phyloP scores from a whole-genome alignment of 2,329 filamentous ascomycete species.

The Arthrobotrys conoides region DNA sequence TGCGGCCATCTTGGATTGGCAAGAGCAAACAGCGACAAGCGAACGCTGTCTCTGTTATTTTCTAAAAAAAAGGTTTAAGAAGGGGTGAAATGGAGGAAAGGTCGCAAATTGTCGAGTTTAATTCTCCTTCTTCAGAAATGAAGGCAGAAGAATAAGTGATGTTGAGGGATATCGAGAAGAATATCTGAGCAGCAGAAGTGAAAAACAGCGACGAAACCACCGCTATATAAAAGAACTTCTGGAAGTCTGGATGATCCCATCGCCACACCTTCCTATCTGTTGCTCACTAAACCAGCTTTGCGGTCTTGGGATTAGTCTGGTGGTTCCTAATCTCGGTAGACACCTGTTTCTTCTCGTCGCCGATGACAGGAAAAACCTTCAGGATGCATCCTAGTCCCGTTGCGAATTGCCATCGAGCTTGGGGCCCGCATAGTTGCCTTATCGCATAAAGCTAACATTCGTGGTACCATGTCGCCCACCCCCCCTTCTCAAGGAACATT shows the following conservation, averaged over 20 bases:
- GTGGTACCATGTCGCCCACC: slow-evolving; percentile 33
- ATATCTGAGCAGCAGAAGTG: slow-evolving; percentile 5
- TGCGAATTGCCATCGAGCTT: slow-evolving; percentile 24
- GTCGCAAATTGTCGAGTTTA: slow-evolving; percentile 22
- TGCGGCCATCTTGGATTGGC: slow-evolving; percentile 29
- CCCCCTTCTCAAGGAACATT: slow-evolving; percentile 32
- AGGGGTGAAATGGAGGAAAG: slow-evolving; percentile 1
- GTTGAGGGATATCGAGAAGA: slow-evolving; percentile 34
- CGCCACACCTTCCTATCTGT: slow-evolving; percentile 46
- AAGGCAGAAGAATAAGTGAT: neutral
- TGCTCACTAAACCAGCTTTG: slow-evolving; percentile 18
- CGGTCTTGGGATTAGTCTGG: slow-evolving; percentile 26
- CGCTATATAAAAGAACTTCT: slow-evolving; percentile 49
- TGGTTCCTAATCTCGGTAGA: slow-evolving; percentile 47
- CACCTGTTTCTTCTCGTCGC: slow-evolving; percentile 34
- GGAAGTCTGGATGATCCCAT: slow-evolving; percentile 37
- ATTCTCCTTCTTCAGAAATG: slow-evolving; percentile 30
- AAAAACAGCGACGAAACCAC: slow-evolving; percentile 19
- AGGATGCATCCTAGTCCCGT: slow-evolving; percentile 29
- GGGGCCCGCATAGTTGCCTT: slow-evolving; percentile 48
- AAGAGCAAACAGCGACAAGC: slow-evolving; percentile 20
- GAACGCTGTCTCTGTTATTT: slow-evolving; percentile 34
- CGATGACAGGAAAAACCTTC: slow-evolving; percentile 44
- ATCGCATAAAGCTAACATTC: slow-evolving; percentile 40
- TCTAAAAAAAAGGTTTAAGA: slow-evolving; percentile 10